Evolutionary conservation across 2,329 filamentous ascomycete genomes (phyloP).

Genomic region (Xylaria sp.): DNA sequence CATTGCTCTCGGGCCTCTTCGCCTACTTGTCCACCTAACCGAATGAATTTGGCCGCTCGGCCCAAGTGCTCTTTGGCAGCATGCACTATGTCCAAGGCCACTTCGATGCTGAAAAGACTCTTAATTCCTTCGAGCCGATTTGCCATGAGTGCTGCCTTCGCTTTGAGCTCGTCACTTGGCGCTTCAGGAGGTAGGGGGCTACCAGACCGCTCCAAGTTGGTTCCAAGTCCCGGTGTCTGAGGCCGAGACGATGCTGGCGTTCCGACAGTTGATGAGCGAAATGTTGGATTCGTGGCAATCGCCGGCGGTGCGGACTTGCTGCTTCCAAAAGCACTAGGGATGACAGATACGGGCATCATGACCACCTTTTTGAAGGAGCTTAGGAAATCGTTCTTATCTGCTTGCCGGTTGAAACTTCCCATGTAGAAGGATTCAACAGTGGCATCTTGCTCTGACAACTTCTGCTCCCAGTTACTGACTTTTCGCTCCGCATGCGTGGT

Average conservation of each 20-base stretch:
- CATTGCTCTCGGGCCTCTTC: conserved; percentile 90
- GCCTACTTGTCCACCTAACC: conserved; percentile 81
- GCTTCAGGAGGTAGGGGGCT: conserved; percentile 69
- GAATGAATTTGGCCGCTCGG: conserved; percentile 83
- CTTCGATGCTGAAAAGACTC: conserved; percentile 94
- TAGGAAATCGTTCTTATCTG: conserved; percentile 95
- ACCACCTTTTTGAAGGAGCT: conserved; percentile 98
- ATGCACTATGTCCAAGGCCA: conserved; percentile 90
- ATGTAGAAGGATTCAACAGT: conserved; percentile 94
- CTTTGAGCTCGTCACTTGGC: conserved; percentile 90
- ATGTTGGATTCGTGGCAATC: conserved; percentile 47
- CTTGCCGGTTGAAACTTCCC: conserved; percentile 92
- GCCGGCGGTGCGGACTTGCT: conserved; percentile 52
- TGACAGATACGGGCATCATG: conserved; percentile 96
- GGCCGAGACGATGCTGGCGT: conserved; percentile 60
- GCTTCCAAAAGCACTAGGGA: conserved; percentile 71
- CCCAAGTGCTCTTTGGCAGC: conserved; percentile 88
- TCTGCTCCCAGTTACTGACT: conserved; percentile 89
- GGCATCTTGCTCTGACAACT: conserved; percentile 89
- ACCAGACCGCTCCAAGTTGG: conserved; percentile 52
- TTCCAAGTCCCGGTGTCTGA: conserved; percentile 59
- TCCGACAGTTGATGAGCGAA: conserved; percentile 46
- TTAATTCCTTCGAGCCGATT: conserved; percentile 93
- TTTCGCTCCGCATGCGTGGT: conserved; percentile 78
- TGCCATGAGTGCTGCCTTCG: conserved; percentile 98